Percentiles rank a stretch among this genome's conserved stretches.
Evolutionary conservation across 140 eudicot species (phyloP).

Genomic region (Oenanthe javanica): DNA sequence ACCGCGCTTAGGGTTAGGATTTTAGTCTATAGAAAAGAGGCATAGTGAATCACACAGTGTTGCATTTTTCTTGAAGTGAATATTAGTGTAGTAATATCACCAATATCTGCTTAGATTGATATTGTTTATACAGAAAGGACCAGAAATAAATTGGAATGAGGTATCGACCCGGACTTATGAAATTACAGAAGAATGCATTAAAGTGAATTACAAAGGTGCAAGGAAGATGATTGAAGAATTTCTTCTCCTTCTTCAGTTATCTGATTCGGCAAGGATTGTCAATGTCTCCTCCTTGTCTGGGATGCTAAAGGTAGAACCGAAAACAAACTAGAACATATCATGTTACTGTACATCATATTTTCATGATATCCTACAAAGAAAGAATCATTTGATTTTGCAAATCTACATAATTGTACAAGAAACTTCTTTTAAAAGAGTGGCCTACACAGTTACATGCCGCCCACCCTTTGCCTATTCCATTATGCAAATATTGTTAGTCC

Average conservation of each 20-base stretch:
- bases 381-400: background rate
- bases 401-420: background rate
- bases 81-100: background rate
- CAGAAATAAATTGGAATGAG: background rate
- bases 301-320: background rate
- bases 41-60: background rate
- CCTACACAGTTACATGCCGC: background rate
- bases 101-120: background rate
- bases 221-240: slow-evolving; percentile 7
- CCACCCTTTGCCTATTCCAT: too few relatives aligned
- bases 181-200: slow-evolving; percentile 1
- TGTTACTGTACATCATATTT: background rate
- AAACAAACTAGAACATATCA: too few relatives aligned
- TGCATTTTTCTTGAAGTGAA: background rate
- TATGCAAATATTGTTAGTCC: background rate
- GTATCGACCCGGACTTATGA: slow-evolving; percentile 9
- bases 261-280: slow-evolving; percentile 4
- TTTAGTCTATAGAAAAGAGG: background rate
- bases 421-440: background rate
- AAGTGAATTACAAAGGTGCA: slow-evolving; percentile 5
- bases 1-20: too few relatives aligned
- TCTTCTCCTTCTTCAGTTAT: background rate
- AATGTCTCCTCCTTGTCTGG: slow-evolving; percentile 10
- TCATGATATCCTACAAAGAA: background rate
- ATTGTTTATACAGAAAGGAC: slow-evolving; percentile 6